phyloP scores from a whole-genome alignment of 1,284 basidiomycete genomes.

The Stygiomarasmius scandens region DNA sequence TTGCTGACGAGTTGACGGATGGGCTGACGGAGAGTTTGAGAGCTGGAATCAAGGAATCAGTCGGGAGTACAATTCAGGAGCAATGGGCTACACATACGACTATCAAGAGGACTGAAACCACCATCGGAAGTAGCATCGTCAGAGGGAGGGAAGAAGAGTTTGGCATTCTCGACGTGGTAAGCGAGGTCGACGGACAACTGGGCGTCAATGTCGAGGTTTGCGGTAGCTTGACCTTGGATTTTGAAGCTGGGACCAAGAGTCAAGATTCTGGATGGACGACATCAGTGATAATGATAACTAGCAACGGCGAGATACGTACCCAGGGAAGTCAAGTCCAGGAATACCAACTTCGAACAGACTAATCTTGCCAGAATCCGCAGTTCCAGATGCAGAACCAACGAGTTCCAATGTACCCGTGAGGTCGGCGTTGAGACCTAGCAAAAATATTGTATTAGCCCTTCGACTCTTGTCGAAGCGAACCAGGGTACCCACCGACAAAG shows the following conservation, averaged over 20 bases:
- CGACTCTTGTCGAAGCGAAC: not conserved
- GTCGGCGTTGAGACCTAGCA: conserved; percentile 14
- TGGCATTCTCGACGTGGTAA: conserved; percentile 21
- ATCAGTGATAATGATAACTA: not conserved
- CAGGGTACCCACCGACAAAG: conserved; percentile 10
- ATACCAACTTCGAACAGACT: conserved; percentile 16
- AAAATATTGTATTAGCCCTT: not conserved
- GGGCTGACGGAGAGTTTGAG: conserved; percentile 39
- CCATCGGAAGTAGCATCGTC: conserved; percentile 21
- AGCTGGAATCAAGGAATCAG: conserved; percentile 22
- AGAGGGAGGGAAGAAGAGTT: conserved; percentile 43
- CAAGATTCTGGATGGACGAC: conserved; percentile 15
- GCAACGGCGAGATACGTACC: conserved; percentile 6
- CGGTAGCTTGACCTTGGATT: conserved; percentile 14
- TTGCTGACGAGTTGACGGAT: conserved; percentile 32
- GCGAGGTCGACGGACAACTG: conserved; percentile 18
- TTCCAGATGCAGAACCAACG: conserved; percentile 3
- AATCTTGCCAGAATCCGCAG: conserved; percentile 17
- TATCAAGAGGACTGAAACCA: conserved; percentile 34
- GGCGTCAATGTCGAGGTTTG: conserved; percentile 13
- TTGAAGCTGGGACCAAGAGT: conserved; percentile 16
- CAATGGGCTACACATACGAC: conserved; percentile 36
- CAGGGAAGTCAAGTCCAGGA: conserved; percentile 20
- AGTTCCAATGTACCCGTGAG: conserved; percentile 12
- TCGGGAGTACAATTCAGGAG: no score